Percentiles rank a stretch among this genome's conserved stretches.
These are phyloP conservation scores for Dactylonectria macrodidyma DNA, from an alignment of 2,329 filamentous ascomycete species.

Conservation along the genomic window DNA sequence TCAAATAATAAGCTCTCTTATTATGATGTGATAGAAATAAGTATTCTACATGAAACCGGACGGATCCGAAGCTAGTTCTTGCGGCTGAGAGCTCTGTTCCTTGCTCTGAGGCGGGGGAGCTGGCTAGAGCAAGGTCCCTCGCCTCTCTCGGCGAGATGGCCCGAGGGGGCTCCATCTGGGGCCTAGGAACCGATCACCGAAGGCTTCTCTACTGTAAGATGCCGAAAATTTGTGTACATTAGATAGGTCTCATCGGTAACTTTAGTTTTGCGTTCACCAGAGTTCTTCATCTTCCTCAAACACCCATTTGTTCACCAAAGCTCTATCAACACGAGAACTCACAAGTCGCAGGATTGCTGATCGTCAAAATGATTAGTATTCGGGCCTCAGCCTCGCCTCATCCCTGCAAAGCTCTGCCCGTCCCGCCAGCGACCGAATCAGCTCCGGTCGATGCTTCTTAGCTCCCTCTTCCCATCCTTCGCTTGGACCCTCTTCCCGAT, in stretches of 20 bases:
- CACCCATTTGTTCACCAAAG: no score
- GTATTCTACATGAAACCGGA: neutral
- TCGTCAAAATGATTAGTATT: no score
- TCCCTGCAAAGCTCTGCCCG: neutral
- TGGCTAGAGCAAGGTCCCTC: neutral
- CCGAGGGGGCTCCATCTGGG: neutral
- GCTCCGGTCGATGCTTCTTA: neutral
- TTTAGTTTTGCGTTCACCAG: no score
- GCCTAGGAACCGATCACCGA: neutral
- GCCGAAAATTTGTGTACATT: no score
- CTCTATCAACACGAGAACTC: no score
- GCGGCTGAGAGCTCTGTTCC: neutral
- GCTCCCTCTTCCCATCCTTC: neutral
- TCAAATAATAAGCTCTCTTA: no score
- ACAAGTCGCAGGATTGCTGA: no score
- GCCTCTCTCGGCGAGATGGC: neutral
- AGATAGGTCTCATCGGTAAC: no score
- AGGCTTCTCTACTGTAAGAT: neutral
- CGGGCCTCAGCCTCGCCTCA: neutral
- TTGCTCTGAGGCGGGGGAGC: neutral
- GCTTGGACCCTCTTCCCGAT: neutral
- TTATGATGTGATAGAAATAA: neutral
- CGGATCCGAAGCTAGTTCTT: slow-evolving; percentile 2
- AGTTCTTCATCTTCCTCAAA: no score
- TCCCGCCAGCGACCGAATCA: neutral